Conservation (phyloP, 1,284 basidiomycete genomes). For the Porodaedalea pini region DNA sequence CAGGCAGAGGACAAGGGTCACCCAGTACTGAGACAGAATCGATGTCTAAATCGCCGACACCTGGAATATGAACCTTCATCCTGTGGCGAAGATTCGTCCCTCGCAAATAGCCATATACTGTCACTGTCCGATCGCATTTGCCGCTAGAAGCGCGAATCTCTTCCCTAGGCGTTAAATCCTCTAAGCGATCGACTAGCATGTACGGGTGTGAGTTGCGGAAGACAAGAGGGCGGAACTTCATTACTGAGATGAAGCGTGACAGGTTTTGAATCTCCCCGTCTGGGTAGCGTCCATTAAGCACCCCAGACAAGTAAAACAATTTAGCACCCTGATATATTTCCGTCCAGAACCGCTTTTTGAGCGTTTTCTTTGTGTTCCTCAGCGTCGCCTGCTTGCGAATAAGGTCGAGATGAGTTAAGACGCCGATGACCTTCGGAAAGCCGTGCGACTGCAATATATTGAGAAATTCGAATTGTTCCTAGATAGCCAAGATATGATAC, state of each 20-base stretch:
- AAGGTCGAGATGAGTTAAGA: conserved; percentile 95
- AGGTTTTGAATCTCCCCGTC: conserved; percentile 96
- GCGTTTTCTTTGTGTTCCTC: conserved; percentile 87
- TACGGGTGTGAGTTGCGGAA: conserved; percentile 97
- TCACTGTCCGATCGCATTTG: conserved; percentile 87
- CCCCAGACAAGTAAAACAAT: conserved; percentile 96
- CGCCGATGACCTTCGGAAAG: conserved; percentile 96
- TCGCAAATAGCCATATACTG: conserved; percentile 92
- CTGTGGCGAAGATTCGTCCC: conserved; percentile 83
- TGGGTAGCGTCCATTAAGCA: conserved; percentile 97
- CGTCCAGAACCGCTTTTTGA: conserved; percentile 99
- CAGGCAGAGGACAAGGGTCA: conserved; percentile 95
- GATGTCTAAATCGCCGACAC: conserved; percentile 85
- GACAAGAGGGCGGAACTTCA: conserved; percentile 97
- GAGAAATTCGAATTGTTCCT: conserved; percentile 99
- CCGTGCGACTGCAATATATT: conserved; percentile 97
- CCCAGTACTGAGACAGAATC: conserved; percentile 72
- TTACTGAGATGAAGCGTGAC: conserved; percentile 92
- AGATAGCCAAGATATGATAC: conserved; percentile 8
- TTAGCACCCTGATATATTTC: conserved; percentile 99
- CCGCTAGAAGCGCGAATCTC: conserved; percentile 73
- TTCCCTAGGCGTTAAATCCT: conserved; percentile 92
- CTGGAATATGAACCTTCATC: conserved; percentile 93
- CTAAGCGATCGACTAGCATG: conserved; percentile 92
- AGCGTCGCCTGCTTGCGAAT: conserved; percentile 91